Percentiles rank a stretch among this genome's conserved stretches.
These are phyloP conservation scores for Lathyrus tuberosus DNA, from an alignment of 306 rosid species.

Conservation along the genomic window DNA sequence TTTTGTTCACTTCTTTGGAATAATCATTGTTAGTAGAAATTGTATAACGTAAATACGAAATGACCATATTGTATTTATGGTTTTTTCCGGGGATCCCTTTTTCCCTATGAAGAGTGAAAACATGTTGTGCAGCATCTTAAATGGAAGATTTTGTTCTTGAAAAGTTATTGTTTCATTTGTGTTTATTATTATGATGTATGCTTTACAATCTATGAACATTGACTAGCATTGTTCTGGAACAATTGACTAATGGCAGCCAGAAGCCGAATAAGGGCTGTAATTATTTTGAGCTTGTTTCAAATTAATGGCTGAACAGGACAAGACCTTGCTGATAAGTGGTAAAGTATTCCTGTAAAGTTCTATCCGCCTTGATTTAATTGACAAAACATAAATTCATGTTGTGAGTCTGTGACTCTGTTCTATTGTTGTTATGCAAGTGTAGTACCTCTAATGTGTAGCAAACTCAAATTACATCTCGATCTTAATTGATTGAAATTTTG, in stretches of 20 bases:
- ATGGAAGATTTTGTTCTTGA: conserved; percentile 10
- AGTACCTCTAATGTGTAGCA: not conserved
- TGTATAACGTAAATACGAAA: conserved; percentile 17
- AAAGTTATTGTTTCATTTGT: conserved; percentile 7
- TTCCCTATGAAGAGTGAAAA: not conserved
- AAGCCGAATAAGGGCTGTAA: conserved; percentile 6
- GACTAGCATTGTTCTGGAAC: not conserved
- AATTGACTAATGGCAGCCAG: conserved; percentile 7
- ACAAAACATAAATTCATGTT: not conserved
- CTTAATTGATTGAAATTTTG: not conserved
- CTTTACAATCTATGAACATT: conserved; percentile 10
- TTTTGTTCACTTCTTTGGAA: conserved; percentile 15
- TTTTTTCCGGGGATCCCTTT: not conserved
- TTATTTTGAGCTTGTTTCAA: conserved; percentile 31
- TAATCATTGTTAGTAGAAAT: conserved; percentile 6
- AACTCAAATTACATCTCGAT: not conserved
- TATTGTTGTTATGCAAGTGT: not conserved
- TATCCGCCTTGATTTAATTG: too few relatives aligned
- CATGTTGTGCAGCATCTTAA: not conserved
- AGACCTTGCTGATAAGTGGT: not conserved
- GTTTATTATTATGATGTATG: not conserved
- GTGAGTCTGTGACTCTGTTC: not conserved
- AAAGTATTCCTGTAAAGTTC: not conserved
- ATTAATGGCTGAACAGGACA: conserved; percentile 1
- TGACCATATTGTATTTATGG: conserved; percentile 25